These are phyloP conservation scores for Phyllostachys edulis DNA, from an alignment of 176 grass and related monocot genomes.

Conservation along the genomic window DNA sequence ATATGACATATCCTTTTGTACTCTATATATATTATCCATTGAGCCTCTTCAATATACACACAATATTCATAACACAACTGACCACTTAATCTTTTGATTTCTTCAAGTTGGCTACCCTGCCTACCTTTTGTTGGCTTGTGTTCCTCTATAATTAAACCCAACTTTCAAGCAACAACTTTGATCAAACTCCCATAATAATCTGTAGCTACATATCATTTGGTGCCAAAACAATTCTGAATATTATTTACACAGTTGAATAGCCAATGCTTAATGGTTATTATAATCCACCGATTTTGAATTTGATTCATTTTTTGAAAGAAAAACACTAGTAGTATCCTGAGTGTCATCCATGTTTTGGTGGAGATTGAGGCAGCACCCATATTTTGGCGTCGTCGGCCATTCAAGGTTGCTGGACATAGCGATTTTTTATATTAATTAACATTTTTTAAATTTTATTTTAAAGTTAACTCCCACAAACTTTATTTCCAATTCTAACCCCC, in stretches of 20 bases:
- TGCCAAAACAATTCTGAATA: not conserved
- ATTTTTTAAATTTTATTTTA: no score
- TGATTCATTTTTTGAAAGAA: not conserved
- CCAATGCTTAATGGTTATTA: not conserved
- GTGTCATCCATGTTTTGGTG: not conserved
- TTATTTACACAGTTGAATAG: not conserved
- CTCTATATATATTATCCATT: no score
- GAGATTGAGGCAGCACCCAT: not conserved
- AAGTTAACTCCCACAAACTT: no score
- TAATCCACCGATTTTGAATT: slow-evolving; percentile 5
- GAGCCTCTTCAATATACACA: no score
- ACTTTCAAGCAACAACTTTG: slow-evolving; percentile 33
- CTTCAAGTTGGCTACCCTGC: slow-evolving; percentile 43
- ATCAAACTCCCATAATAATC: slow-evolving; percentile 27
- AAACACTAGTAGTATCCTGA: not conserved
- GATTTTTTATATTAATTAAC: no score
- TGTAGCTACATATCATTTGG: slow-evolving; percentile 29
- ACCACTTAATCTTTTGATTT: slow-evolving; percentile 44
- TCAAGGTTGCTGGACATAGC: no score
- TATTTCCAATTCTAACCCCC: no score
- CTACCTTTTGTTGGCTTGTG: slow-evolving; percentile 46
- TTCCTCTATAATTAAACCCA: slow-evolving; percentile 30
- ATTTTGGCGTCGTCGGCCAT: not conserved
- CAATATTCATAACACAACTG: no score
- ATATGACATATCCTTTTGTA: no score